Conservation (phyloP, 1,284 basidiomycete genomes). For the Bjerkandera adusta region DNA sequence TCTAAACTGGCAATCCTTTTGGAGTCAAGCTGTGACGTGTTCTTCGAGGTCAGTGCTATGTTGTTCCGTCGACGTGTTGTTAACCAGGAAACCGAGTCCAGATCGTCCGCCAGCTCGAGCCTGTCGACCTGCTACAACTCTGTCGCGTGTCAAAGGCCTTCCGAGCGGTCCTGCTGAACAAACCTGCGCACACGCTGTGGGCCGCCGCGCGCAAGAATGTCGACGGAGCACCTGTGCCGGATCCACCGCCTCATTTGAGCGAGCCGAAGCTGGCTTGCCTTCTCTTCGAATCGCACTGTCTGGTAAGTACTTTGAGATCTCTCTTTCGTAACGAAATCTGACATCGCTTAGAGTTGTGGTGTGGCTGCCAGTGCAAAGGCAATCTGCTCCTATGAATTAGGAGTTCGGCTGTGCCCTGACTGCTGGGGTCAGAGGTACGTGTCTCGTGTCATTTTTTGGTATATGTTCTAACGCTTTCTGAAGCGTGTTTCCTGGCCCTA, state of each 20-base stretch:
- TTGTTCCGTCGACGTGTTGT: too few relatives aligned
- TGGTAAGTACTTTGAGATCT: neutral
- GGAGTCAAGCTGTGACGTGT: too few relatives aligned
- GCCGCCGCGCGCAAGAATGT: neutral
- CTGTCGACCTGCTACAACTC: neutral
- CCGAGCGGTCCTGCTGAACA: neutral
- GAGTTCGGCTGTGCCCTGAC: neutral
- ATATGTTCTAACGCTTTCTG: too few relatives aligned
- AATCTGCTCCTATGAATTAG: neutral
- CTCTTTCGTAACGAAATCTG: neutral
- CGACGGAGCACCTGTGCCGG: neutral
- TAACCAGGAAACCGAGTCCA: too few relatives aligned
- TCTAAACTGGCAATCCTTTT: too few relatives aligned
- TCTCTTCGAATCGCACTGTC: neutral
- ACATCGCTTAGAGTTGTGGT: neutral
- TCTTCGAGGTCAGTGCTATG: too few relatives aligned
- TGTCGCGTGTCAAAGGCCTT: neutral
- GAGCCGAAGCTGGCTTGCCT: neutral
- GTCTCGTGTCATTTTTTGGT: too few relatives aligned
- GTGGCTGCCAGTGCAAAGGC: neutral
- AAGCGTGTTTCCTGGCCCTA: too few relatives aligned
- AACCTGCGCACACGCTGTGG: neutral
- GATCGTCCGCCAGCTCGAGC: neutral
- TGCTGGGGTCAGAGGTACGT: neutral
- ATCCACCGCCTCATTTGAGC: neutral